Evolutionary conservation across 768 basidiomycete genomes (phyloP).

Genomic region (Xerocomellus amylosporus): DNA sequence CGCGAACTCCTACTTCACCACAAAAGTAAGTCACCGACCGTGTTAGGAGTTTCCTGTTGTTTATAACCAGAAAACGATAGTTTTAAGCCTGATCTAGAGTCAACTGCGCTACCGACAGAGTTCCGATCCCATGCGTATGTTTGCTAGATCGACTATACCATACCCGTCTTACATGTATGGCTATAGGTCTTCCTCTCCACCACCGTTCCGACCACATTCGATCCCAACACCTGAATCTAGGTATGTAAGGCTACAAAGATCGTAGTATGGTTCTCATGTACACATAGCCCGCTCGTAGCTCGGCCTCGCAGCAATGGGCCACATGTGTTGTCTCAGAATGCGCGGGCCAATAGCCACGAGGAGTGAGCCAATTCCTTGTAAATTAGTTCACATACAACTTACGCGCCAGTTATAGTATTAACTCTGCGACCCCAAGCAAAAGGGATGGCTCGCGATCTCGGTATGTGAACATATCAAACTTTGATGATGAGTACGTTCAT

Average conservation of each 20-base stretch:
- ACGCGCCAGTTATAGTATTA: conserved; percentile 1
- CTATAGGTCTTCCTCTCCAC: conserved; percentile 19
- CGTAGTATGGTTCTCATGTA: conserved; percentile 6
- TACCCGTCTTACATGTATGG: background rate
- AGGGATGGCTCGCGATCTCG: conserved; percentile 7
- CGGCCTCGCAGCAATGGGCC: conserved; percentile 19
- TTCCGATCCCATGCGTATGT: conserved; percentile 23
- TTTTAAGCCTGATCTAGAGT: conserved; percentile 6
- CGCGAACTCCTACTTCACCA: conserved; percentile 11
- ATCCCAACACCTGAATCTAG: conserved; percentile 36
- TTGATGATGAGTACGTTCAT: background rate
- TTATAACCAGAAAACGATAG: conserved; percentile 1
- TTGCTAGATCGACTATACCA: background rate
- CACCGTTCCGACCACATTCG: conserved; percentile 16
- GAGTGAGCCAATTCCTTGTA: conserved; percentile 10
- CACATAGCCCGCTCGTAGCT: conserved; percentile 21
- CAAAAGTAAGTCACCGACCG: conserved; percentile 19
- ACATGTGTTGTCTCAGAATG: conserved; percentile 11
- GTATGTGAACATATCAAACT: conserved; percentile 10
- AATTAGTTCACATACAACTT: background rate
- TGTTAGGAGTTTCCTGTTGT: background rate
- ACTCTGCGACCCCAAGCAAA: background rate
- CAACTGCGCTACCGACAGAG: conserved; percentile 23
- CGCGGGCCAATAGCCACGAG: conserved; percentile 1
- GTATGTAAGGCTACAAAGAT: conserved; percentile 9